Evolutionary conservation across 208 protist species (phyloP).

Genomic region (Trypanosoma theileri): DNA sequence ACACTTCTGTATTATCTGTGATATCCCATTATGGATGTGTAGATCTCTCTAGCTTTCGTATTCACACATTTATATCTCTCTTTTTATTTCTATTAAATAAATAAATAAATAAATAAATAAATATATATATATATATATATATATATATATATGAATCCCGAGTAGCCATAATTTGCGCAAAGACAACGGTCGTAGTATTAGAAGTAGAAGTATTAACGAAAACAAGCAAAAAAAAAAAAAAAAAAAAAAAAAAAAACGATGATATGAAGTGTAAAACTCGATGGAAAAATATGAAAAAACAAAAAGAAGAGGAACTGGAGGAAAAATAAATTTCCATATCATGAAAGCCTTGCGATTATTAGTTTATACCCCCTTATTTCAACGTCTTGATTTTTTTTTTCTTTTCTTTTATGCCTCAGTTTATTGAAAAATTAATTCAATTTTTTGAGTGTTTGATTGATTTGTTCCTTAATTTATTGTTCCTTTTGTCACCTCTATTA

Average conservation of each 20-base stretch:
- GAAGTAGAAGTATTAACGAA: too few relatives aligned
- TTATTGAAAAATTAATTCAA: conserved; percentile 16
- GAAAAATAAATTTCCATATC: background rate
- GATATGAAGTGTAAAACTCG: too few relatives aligned
- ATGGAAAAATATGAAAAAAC: too few relatives aligned
- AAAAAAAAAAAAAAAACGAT: too few relatives aligned
- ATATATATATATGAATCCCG: conserved; percentile 3
- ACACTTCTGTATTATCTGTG: too few relatives aligned
- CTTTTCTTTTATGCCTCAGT: conserved; percentile 20
- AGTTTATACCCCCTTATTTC: background rate
- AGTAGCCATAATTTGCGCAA: too few relatives aligned
- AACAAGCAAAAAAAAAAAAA: too few relatives aligned
- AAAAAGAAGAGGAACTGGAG: too few relatives aligned
- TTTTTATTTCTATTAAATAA: too few relatives aligned
- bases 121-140: conserved; percentile 7
- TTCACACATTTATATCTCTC: conserved; percentile 1
- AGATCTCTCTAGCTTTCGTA: background rate
- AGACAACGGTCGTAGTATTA: too few relatives aligned
- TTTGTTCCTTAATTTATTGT: conserved; percentile 1
- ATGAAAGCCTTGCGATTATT: background rate
- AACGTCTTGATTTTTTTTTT: conserved; percentile 14
- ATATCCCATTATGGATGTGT: too few relatives aligned
- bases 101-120: conserved; percentile 13
- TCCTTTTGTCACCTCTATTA: background rate
- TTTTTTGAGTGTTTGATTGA: conserved; percentile 15